phyloP scores from a whole-genome alignment of 108 stramenopile species.

The Skeletonema costatum region DNA sequence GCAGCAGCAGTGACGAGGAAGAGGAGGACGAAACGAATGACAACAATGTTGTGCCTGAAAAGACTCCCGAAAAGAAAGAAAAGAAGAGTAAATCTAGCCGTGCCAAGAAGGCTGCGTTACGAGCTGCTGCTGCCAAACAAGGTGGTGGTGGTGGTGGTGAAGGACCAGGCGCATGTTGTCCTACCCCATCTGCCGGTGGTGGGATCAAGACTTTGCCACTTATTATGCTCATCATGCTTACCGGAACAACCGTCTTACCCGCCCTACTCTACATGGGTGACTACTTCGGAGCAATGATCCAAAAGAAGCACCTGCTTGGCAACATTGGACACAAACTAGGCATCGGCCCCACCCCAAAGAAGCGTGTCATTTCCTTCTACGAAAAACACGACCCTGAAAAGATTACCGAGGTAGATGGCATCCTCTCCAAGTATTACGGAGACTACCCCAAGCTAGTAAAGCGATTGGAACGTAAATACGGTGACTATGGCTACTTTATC shows the following conservation, averaged over 20 bases:
- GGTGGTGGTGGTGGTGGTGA: slow-evolving; percentile 14
- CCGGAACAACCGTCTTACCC: slow-evolving; percentile 79
- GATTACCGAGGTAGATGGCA: slow-evolving; percentile 67
- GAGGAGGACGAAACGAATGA: slow-evolving; percentile 37
- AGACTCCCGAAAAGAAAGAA: slow-evolving; percentile 20
- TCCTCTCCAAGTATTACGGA: slow-evolving; percentile 87
- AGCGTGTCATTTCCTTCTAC: slow-evolving; percentile 87
- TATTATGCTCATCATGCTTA: slow-evolving; percentile 82
- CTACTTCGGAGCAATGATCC: slow-evolving; percentile 52
- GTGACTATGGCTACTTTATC: slow-evolving; percentile 90
- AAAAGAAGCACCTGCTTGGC: slow-evolving; percentile 70
- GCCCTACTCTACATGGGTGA: slow-evolving; percentile 79
- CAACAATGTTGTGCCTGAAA: slow-evolving; percentile 3
- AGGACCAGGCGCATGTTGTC: not conserved
- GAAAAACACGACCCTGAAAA: slow-evolving; percentile 92
- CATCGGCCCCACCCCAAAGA: slow-evolving; percentile 77
- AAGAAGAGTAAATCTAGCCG: slow-evolving; percentile 36
- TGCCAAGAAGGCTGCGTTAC: slow-evolving; percentile 30
- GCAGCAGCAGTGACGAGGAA: slow-evolving; percentile 52
- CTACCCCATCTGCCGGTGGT: slow-evolving; percentile 12
- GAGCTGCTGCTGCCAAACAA: not conserved
- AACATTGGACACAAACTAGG: slow-evolving; percentile 76
- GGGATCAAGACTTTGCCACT: slow-evolving; percentile 86
- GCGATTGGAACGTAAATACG: slow-evolving; percentile 89
- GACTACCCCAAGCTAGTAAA: slow-evolving; percentile 87